Percentiles rank a stretch among this genome's conserved stretches.
These are phyloP conservation scores for Aspergillus unguis DNA, from an alignment of 2,329 filamentous ascomycete genomes.

Conservation along the genomic window DNA sequence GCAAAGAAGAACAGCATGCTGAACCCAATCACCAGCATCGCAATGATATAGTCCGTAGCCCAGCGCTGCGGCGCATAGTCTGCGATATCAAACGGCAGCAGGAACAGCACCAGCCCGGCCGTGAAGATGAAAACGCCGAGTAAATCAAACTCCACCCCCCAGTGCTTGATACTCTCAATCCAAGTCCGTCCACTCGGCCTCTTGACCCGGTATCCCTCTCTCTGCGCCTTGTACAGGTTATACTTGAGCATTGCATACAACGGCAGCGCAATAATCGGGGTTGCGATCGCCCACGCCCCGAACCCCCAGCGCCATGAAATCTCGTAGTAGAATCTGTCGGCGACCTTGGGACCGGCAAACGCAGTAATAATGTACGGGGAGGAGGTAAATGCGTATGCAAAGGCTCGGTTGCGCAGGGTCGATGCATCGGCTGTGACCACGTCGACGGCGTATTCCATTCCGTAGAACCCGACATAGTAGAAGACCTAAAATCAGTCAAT, in stretches of 20 bases:
- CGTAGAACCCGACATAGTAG: slow-evolving; percentile 56
- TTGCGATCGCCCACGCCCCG: slow-evolving; percentile 59
- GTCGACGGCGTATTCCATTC: slow-evolving; percentile 55
- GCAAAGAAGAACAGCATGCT: slow-evolving; percentile 52
- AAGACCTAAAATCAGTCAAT: slow-evolving; percentile 45
- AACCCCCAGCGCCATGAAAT: slow-evolving; percentile 63
- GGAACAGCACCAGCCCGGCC: slow-evolving; percentile 59
- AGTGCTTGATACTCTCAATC: slow-evolving; percentile 48
- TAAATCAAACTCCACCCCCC: slow-evolving; percentile 60
- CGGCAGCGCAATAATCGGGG: slow-evolving; percentile 56
- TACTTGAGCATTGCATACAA: slow-evolving; percentile 53
- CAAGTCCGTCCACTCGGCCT: slow-evolving; percentile 45
- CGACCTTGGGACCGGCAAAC: slow-evolving; percentile 56
- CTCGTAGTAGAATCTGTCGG: slow-evolving; percentile 44
- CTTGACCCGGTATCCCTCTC: slow-evolving; percentile 19
- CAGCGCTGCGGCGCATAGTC: slow-evolving; percentile 37
- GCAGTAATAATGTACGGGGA: slow-evolving; percentile 64
- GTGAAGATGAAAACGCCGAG: slow-evolving; percentile 61
- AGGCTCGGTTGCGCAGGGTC: slow-evolving; percentile 56
- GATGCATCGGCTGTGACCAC: slow-evolving; percentile 64
- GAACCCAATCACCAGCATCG: slow-evolving; percentile 53
- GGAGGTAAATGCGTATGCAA: slow-evolving; percentile 59
- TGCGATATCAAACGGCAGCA: slow-evolving; percentile 61
- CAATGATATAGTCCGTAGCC: slow-evolving; percentile 47
- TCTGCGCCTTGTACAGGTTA: slow-evolving; percentile 55